These are phyloP conservation scores for Cordyceps tenuipes DNA, from an alignment of 2,329 filamentous ascomycete species.

Conservation along the genomic window DNA sequence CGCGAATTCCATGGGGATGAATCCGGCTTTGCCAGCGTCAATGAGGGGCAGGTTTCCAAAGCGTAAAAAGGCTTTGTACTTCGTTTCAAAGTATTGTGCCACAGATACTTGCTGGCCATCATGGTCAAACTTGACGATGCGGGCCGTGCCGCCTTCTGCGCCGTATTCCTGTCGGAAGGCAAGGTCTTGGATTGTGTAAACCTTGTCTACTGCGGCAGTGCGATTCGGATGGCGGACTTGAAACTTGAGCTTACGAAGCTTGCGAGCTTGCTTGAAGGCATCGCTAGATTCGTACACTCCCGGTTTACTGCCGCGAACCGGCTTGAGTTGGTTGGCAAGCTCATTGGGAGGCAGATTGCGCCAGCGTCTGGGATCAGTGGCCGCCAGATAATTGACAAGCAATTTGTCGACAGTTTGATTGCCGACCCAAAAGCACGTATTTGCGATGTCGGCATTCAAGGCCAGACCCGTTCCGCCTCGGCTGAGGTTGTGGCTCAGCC, in stretches of 20 bases:
- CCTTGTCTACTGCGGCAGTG: slow-evolving; percentile 30
- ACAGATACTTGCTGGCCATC: slow-evolving; percentile 40
- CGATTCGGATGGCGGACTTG: slow-evolving; percentile 43
- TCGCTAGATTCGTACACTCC: slow-evolving; percentile 34
- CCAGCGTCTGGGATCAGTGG: slow-evolving; percentile 22
- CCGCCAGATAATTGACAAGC: slow-evolving; percentile 25
- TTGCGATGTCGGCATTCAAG: slow-evolving; percentile 85
- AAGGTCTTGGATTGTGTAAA: slow-evolving; percentile 46
- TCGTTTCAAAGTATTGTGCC: slow-evolving; percentile 46
- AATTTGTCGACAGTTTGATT: slow-evolving; percentile 31
- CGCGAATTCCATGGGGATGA: slow-evolving; percentile 56
- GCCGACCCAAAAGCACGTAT: slow-evolving; percentile 74
- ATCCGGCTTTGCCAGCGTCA: slow-evolving; percentile 43
- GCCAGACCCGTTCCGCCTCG: slow-evolving; percentile 55
- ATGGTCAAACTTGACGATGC: slow-evolving; percentile 46
- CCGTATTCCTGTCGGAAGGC: slow-evolving; percentile 37
- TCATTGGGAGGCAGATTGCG: slow-evolving; percentile 18
- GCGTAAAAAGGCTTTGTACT: slow-evolving; percentile 43
- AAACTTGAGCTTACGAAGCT: slow-evolving; percentile 48
- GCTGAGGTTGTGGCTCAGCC: slow-evolving; percentile 52
- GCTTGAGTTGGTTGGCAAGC: slow-evolving; percentile 26
- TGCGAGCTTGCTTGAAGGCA: slow-evolving; percentile 46
- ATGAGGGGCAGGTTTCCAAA: slow-evolving; percentile 47
- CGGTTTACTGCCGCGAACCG: slow-evolving; percentile 20
- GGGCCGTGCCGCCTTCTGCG: slow-evolving; percentile 38